These are phyloP conservation scores for Leccinum variicolor DNA, from an alignment of 768 basidiomycete genomes.

Conservation along the genomic window DNA sequence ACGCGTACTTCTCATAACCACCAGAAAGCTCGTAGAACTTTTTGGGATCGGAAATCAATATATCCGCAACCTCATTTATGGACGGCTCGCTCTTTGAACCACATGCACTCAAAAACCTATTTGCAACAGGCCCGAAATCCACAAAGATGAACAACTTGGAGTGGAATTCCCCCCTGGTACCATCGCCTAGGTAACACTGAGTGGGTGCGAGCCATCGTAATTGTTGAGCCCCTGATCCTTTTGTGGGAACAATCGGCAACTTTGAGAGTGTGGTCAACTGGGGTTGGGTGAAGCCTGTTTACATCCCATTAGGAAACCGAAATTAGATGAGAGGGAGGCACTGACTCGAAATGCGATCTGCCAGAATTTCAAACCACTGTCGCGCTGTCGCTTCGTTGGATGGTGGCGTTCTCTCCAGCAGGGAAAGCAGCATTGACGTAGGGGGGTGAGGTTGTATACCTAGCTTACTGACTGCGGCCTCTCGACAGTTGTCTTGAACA, in stretches of 20 bases:
- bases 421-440: constrained; percentile 50
- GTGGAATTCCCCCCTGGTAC: constrained; percentile 56
- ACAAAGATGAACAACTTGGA: constrained; percentile 85
- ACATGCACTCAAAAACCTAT: constrained; percentile 80
- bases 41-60: constrained; percentile 63
- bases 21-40: constrained; percentile 70
- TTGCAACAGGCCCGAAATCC: constrained; percentile 80
- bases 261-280: constrained; percentile 58
- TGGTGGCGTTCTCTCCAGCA: constrained; percentile 62
- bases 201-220: constrained; percentile 52
- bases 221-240: constrained; percentile 28
- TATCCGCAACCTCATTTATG: constrained; percentile 74
- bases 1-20: constrained; percentile 61
- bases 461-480: constrained; percentile 58
- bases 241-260: constrained; percentile 65
- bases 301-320: not conserved
- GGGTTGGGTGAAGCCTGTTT: constrained; percentile 52
- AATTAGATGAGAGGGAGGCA: constrained; percentile 5
- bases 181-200: constrained; percentile 67
- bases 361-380: constrained; percentile 66
- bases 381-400: constrained; percentile 49
- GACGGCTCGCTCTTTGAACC: constrained; percentile 88
- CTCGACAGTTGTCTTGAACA: constrained; percentile 49
- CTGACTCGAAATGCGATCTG: constrained; percentile 59
- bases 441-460: constrained; percentile 71